Percentiles rank a stretch among this genome's conserved stretches.
phyloP scores from a whole-genome alignment of 1,284 basidiomycete genomes.

The Caloboletus inedulis region DNA sequence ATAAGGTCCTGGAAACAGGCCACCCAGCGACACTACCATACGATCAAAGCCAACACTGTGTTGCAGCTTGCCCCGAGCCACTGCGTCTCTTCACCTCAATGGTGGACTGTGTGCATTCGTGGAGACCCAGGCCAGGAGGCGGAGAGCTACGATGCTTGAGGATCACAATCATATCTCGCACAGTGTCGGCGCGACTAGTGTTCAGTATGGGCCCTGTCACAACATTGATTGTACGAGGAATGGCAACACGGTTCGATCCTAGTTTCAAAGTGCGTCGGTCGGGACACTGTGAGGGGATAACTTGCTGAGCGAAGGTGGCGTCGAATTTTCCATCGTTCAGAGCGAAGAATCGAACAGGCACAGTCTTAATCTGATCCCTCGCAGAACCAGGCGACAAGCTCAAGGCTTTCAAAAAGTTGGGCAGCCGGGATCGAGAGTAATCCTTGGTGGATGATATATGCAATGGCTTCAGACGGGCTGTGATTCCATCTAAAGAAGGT shows the following conservation, averaged over 20 bases:
- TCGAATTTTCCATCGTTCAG: conserved; percentile 8
- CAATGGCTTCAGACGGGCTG: conserved; percentile 48
- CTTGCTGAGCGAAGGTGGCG: background rate
- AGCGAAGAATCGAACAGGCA: conserved; percentile 35
- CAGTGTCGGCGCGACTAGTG: conserved; percentile 49
- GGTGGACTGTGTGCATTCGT: background rate
- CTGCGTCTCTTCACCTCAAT: conserved; percentile 36
- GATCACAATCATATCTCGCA: conserved; percentile 61
- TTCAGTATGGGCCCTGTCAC: conserved; percentile 49
- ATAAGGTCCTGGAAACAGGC: background rate
- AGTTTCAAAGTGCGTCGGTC: conserved; percentile 40
- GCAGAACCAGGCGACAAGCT: conserved; percentile 9
- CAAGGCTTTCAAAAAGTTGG: conserved; percentile 42
- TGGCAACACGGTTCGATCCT: conserved; percentile 48
- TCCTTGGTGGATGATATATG: background rate
- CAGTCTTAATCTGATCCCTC: conserved; percentile 37
- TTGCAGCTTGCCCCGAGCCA: conserved; percentile 45
- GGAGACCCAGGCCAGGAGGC: conserved; percentile 16
- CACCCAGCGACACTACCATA: conserved; percentile 3
- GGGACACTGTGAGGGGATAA: conserved; percentile 34
- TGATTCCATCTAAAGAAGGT: conserved; percentile 75
- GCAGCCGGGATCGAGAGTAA: conserved; percentile 36
- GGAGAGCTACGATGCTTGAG: conserved; percentile 53
- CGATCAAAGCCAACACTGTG: conserved; percentile 43
- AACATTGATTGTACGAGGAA: conserved; percentile 43